Evolutionary conservation across 139 green algal species (phyloP), one percentile per base, ranked within the genome.

Genomic region (Coelastrella sp.): DNA sequence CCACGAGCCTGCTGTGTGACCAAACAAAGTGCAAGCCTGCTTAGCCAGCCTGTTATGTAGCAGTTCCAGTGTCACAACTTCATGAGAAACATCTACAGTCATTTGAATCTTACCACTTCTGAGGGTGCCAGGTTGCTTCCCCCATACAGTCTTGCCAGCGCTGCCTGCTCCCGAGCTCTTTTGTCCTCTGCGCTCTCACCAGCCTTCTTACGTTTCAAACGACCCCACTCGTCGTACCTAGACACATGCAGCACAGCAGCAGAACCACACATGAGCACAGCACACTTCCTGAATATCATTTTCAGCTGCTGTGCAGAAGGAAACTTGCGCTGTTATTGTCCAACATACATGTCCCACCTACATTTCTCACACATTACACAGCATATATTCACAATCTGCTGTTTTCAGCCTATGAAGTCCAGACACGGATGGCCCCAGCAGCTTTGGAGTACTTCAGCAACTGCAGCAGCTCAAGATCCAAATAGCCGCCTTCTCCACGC

Each of bases 141-240:
- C 4, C 68, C 68, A 57, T 88, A 81, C 4, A 98, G 92, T 0
- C 96, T 91, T 1, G 93, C 94, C 82, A 98, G 92, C 3, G 96
- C 96, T n/a, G 96, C 96, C 72, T 87, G 88, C 89, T 98, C 96
- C 0, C 96, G 91, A 4, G 93, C 93, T 49, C 90, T 92, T 7
- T 93, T 89, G 92, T 97, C 94, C 24, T 93, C 92, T 35, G 68
- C 68, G 0, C 68, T 76, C 61, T 92, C 92, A 57, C 74, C 61
- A 7, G 90, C 59, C 88, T 95, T 88, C 90, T 95, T 96, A 85
- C 94, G 93, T 92, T 97, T 97, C 6, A 95, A 82, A 49, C 96
- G 93, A 19, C 96, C 96, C 93, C 96, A 98, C 91, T 98, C 96
- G 81, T 98, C 96, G 72, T 96, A 98, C 88, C 94, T 97, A 91